Conservation (phyloP, 345 rosid genomes). For the Anacardium occidentale region DNA sequence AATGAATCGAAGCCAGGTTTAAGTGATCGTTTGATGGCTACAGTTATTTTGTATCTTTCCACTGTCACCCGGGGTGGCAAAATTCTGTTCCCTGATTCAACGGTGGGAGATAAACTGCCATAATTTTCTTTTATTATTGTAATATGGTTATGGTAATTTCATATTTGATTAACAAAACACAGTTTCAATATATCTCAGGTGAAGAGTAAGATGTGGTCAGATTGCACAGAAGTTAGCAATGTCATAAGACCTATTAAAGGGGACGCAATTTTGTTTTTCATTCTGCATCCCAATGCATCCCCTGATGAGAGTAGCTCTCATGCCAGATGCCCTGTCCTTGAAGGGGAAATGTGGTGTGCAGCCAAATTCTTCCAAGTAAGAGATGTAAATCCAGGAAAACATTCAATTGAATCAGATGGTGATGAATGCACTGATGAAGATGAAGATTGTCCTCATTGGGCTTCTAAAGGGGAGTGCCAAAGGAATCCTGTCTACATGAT, state of each 20-base stretch:
- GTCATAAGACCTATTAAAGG: slow-evolving; percentile 68
- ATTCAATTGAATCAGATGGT: slow-evolving; percentile 23
- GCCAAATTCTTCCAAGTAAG: slow-evolving; percentile 52
- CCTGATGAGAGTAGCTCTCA: slow-evolving; percentile 66
- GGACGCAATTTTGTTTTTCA: slow-evolving; percentile 78
- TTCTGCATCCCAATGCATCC: slow-evolving; percentile 45
- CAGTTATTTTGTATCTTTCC: slow-evolving; percentile 71
- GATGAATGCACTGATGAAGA: slow-evolving; percentile 77
- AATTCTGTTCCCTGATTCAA: slow-evolving; percentile 63
- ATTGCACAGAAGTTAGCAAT: slow-evolving; percentile 45
- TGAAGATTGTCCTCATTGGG: slow-evolving; percentile 67
- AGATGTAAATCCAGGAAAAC: slow-evolving; percentile 27
- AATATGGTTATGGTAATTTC: not conserved
- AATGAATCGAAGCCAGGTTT: slow-evolving; percentile 33
- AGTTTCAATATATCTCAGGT: slow-evolving; percentile 34
- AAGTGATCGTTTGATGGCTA: slow-evolving; percentile 58
- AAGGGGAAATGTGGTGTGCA: slow-evolving; percentile 74
- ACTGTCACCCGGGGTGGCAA: slow-evolving; percentile 69
- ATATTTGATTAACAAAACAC: not conserved
- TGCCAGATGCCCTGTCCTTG: slow-evolving; percentile 70
- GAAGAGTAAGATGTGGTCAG: slow-evolving; percentile 49
- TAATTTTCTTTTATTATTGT: not conserved
- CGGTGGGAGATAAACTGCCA: slow-evolving; percentile 45
- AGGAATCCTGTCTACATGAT: slow-evolving; percentile 85
- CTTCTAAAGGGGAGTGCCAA: slow-evolving; percentile 74